phyloP scores from a whole-genome alignment of 495 filamentous ascomycete genomes.

The Aspergillus cristatus region DNA sequence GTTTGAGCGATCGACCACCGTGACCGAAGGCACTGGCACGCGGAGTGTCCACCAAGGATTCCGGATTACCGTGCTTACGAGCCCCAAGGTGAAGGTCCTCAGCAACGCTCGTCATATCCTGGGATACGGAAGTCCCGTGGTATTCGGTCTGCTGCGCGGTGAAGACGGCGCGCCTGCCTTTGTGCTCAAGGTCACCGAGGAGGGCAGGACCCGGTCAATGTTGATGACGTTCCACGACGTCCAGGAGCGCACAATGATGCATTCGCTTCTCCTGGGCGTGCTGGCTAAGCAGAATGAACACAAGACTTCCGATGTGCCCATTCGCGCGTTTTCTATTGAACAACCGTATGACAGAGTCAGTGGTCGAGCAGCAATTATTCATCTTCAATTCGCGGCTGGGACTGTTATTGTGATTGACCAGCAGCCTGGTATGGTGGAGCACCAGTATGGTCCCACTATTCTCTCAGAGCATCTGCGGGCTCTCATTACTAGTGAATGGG shows the following conservation, averaged over 20 bases:
- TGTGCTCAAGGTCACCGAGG: slow-evolving; percentile 58
- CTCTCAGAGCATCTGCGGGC: slow-evolving; percentile 63
- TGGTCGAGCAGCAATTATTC: slow-evolving; percentile 17
- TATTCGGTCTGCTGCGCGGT: slow-evolving; percentile 63
- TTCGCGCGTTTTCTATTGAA: slow-evolving; percentile 55
- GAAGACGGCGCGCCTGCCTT: slow-evolving; percentile 58
- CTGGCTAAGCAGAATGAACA: slow-evolving; percentile 48
- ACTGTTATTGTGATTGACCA: slow-evolving; percentile 47
- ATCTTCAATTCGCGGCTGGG: slow-evolving; percentile 34
- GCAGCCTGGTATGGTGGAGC: slow-evolving; percentile 27
- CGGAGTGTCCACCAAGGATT: slow-evolving; percentile 65
- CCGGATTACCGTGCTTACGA: slow-evolving; percentile 65
- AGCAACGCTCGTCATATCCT: slow-evolving; percentile 61
- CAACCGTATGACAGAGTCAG: slow-evolving; percentile 32
- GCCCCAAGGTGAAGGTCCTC: slow-evolving; percentile 62
- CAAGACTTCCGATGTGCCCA: slow-evolving; percentile 50
- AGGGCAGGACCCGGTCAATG: slow-evolving; percentile 56
- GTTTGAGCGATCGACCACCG: slow-evolving; percentile 57
- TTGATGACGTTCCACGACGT: slow-evolving; percentile 64
- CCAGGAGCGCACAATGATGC: slow-evolving; percentile 54
- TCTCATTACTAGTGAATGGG: slow-evolving; percentile 54
- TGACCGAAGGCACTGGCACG: slow-evolving; percentile 57
- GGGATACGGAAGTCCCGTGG: slow-evolving; percentile 49
- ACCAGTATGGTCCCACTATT: slow-evolving; percentile 46
- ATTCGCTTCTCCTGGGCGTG: slow-evolving; percentile 61